Percentiles rank a stretch among this genome's conserved stretches.
Evolutionary conservation across 192 early-diverging fungal species (phyloP).

Genomic region (Coemansia sp.): DNA sequence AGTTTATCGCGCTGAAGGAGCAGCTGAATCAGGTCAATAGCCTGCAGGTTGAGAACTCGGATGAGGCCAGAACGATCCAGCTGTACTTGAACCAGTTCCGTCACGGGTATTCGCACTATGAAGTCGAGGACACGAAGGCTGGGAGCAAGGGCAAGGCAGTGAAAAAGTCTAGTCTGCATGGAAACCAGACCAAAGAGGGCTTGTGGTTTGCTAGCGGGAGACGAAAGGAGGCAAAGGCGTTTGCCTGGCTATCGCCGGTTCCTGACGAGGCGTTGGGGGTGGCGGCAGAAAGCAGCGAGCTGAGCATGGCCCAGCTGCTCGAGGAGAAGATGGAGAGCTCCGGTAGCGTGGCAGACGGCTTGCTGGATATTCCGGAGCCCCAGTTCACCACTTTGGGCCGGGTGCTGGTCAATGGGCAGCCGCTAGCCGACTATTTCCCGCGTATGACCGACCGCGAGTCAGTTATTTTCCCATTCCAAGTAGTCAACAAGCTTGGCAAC

Average conservation of each 20-base stretch:
- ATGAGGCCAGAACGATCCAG: constrained; percentile 8
- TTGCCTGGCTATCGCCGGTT: constrained; percentile 65
- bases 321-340: background rate
- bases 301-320: background rate
- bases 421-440: constrained; percentile 73
- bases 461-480: constrained; percentile 69
- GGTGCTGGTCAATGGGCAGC: constrained; percentile 75
- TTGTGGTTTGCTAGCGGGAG: constrained; percentile 71
- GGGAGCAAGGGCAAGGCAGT: constrained; percentile 24
- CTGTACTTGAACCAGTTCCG: constrained; percentile 36
- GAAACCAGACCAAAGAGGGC: constrained; percentile 64
- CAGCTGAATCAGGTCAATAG: constrained; percentile 20
- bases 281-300: background rate
- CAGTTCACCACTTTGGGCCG: constrained; percentile 45
- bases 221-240: constrained; percentile 78
- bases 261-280: background rate
- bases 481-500: constrained; percentile 62
- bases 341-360: background rate
- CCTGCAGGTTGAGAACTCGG: background rate
- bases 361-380: constrained; percentile 1
- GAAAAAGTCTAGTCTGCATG: constrained; percentile 28
- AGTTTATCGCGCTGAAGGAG: constrained; percentile 21
- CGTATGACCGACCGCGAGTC: constrained; percentile 63
- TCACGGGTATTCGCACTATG: constrained; percentile 17
- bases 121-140: background rate